These are phyloP conservation scores for Scortechinia acanthostroma DNA, from an alignment of 2,329 filamentous ascomycete genomes.

Conservation along the genomic window DNA sequence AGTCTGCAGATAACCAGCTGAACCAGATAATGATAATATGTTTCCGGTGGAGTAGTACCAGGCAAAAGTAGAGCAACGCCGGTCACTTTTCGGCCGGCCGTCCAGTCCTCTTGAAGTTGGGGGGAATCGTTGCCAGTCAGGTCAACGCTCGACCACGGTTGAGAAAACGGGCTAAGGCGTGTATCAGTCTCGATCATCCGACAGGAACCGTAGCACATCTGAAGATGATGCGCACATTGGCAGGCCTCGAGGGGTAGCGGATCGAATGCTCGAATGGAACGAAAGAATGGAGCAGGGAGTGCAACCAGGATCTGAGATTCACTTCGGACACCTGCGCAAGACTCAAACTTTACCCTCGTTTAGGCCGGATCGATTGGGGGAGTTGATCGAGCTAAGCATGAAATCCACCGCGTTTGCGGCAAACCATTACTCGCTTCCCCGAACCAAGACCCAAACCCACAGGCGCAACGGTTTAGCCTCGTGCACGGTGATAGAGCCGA, in stretches of 20 bases:
- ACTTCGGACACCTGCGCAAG: too few species aligned
- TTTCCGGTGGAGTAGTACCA: neutral
- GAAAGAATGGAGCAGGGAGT: too few species aligned
- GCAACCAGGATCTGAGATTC: neutral
- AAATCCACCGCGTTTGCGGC: conserved; percentile 14
- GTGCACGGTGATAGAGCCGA: conserved; percentile 17
- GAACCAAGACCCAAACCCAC: conserved; percentile 11
- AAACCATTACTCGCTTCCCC: conserved; percentile 13
- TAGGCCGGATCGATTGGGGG: neutral
- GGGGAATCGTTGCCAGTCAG: too few species aligned
- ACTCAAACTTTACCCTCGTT: too few species aligned
- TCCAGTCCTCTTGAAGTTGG: too few species aligned
- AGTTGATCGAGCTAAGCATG: conserved; percentile 9
- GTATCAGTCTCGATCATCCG: conserved; percentile 18
- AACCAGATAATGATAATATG: too few species aligned
- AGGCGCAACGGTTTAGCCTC: conserved; percentile 13
- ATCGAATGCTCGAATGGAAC: too few species aligned
- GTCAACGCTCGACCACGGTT: conserved; percentile 19
- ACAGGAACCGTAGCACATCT: conserved; percentile 13
- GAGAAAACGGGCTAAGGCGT: conserved; percentile 11
- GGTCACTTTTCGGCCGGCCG: neutral
- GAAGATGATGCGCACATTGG: conserved; percentile 18
- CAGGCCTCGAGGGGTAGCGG: conserved; percentile 7
- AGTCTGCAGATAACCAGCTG: neutral
- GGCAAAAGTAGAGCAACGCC: neutral